Base-by-base conservation (phyloP, 805 yeast species). In the Nakazawaea wickerhamii region DNA sequence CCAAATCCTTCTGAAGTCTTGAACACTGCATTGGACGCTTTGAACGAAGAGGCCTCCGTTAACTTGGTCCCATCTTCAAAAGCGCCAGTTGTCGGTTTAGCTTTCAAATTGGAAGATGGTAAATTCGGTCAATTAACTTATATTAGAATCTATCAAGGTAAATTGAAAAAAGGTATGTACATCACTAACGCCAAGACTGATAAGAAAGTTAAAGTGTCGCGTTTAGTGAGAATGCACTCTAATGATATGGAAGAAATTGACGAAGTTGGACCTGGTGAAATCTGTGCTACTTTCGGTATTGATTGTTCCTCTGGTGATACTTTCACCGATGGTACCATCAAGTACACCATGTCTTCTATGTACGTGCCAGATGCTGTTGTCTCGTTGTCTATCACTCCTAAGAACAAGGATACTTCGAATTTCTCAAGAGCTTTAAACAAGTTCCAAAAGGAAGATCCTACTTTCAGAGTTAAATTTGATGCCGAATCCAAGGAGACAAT, bases 221-320 rank as follows among this genome's bases (percentile, higher is more conserved):
- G 99, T 58, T 75, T 93, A 56, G 99, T 89, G 40, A 84, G 98
- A 68, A 93, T 93, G 99, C 98, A 93, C 70, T 88, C 97, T 22
- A 87, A 90, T 49, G 99, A 93, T 61, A 90, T 93, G 98, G 99
- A 93, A 70, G 99, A 93, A 60, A 93, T 88, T 38, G 85, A 81
- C 38, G 97, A 90, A 67, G 83, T 88, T 57, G 93, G 91, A 18
- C 91, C 98, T 23, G 99, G 99, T 62, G 99, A 93, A 70, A 93
- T 93, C 55, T 93, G 99, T 70, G 99, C 99, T 43, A 91, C 98
- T 45, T 93, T 93, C 56, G 99, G 99, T 67, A 86, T 93, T 53
- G 99, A 93, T 64, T 93, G 99, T 75, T 81, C 98, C 9, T 93
- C 99, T 11, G 99, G 99, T 58, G 99, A 93, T 59, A 88, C 98